These are phyloP conservation scores for Leucocoprinus sp. DNA, from an alignment of 768 basidiomycete genomes.

Conservation along the genomic window DNA sequence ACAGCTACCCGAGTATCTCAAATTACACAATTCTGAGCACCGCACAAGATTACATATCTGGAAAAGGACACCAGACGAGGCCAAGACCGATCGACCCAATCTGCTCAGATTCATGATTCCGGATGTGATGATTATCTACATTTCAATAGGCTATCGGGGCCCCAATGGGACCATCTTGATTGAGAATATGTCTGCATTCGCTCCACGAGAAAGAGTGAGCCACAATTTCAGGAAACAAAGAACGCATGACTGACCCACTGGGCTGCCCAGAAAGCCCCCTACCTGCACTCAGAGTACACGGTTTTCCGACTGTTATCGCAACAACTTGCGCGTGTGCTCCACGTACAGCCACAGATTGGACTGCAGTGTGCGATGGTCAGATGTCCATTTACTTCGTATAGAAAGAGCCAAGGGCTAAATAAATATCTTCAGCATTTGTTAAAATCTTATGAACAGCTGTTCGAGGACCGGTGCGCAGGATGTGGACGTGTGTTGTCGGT, in stretches of 20 bases:
- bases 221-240: conserved; percentile 2
- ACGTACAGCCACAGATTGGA: conserved; percentile 22
- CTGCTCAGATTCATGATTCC: conserved; percentile 52
- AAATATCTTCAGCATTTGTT: conserved; percentile 35
- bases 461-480: conserved; percentile 47
- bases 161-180: conserved; percentile 33
- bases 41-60: conserved; percentile 47
- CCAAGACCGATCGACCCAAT: conserved; percentile 22
- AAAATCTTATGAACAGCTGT: conserved; percentile 50
- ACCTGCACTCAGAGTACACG: conserved; percentile 59
- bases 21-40: conserved; percentile 44
- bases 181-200: conserved; percentile 63
- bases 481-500: conserved; percentile 62
- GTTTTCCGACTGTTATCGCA: conserved; percentile 63
- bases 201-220: conserved; percentile 61
- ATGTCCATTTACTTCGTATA: too few species aligned
- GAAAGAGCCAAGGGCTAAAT: conserved; percentile 4
- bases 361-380: conserved; percentile 8
- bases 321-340: conserved; percentile 52
- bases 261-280: conserved; percentile 46
- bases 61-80: conserved; percentile 25
- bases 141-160: conserved; percentile 37
- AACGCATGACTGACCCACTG: not conserved
- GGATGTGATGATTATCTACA: conserved; percentile 61
- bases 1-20: conserved; percentile 45